phyloP scores from a whole-genome alignment of 140 eudicot genomes.

The Erigeron philadelphicus region DNA sequence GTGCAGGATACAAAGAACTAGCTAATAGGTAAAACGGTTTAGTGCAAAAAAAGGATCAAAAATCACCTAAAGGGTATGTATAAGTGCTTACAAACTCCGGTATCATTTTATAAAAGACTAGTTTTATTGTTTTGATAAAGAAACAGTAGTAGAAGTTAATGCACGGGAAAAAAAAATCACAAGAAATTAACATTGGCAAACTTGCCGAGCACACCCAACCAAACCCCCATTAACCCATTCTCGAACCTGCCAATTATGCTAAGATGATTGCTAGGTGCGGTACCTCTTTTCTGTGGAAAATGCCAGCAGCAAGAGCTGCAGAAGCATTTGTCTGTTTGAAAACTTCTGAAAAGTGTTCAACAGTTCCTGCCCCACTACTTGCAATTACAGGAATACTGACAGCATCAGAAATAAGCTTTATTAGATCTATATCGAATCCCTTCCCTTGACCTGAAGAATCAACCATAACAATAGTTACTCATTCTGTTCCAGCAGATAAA shows the following conservation, averaged over 20 bases:
- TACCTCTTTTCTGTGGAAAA: slow-evolving; percentile 96
- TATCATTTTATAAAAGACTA: too few species aligned
- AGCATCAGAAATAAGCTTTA: slow-evolving; percentile 77
- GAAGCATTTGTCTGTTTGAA: slow-evolving; percentile 86
- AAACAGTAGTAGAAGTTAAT: too few species aligned
- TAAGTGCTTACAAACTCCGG: too few species aligned
- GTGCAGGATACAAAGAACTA: too few species aligned
- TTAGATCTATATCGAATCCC: slow-evolving; percentile 82
- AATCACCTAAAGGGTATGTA: too few species aligned
- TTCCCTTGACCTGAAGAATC: slow-evolving; percentile 79
- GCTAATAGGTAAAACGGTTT: too few species aligned
- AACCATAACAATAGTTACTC: background rate
- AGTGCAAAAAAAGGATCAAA: too few species aligned
- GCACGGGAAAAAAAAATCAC: too few species aligned
- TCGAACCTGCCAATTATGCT: background rate
- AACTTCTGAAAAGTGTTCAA: slow-evolving; percentile 76
- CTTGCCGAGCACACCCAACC: background rate
- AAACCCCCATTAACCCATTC: background rate
- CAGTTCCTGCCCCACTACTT: slow-evolving; percentile 93
- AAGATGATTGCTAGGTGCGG: background rate
- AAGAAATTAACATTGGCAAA: too few species aligned
- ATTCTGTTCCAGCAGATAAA: background rate
- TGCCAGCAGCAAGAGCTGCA: slow-evolving; percentile 99
- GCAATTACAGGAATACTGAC: slow-evolving; percentile 95
- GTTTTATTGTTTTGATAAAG: too few species aligned